phyloP scores from a whole-genome alignment of 2,329 filamentous ascomycete genomes.

The Trichoderma gracile region DNA sequence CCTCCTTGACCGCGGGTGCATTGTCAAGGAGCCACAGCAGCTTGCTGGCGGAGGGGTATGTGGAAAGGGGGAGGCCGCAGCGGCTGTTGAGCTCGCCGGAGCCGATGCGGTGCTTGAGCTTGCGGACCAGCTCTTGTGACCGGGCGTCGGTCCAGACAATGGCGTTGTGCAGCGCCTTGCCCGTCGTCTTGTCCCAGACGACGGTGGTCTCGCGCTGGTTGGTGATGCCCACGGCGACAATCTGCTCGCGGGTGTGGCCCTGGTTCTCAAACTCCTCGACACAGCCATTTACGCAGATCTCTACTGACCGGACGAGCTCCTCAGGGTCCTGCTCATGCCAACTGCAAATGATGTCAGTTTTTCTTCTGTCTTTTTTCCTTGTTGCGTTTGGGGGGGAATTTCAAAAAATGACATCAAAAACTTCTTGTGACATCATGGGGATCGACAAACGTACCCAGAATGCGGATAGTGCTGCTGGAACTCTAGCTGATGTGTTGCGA shows the following conservation, averaged over 20 bases:
- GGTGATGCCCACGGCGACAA: slow-evolving; percentile 76
- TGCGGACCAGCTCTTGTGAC: slow-evolving; percentile 68
- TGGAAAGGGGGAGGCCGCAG: slow-evolving; percentile 77
- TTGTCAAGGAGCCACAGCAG: slow-evolving; percentile 76
- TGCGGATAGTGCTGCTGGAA: slow-evolving; percentile 74
- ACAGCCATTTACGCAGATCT: slow-evolving; percentile 74
- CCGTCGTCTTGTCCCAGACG: slow-evolving; percentile 76
- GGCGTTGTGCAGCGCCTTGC: slow-evolving; percentile 75
- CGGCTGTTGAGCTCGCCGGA: slow-evolving; percentile 66
- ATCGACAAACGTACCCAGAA: slow-evolving; percentile 60
- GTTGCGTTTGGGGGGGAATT: background rate
- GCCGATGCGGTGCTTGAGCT: slow-evolving; percentile 66
- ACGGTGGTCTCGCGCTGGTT: slow-evolving; percentile 83
- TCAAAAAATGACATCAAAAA: background rate
- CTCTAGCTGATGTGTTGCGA: slow-evolving; percentile 73
- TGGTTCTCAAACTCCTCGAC: slow-evolving; percentile 66
- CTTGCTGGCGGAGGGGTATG: slow-evolving; percentile 78
- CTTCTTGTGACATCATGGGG: background rate
- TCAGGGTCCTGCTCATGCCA: slow-evolving; percentile 85
- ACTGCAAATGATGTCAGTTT: slow-evolving; percentile 43
- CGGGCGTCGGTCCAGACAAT: slow-evolving; percentile 88
- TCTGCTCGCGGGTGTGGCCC: slow-evolving; percentile 66
- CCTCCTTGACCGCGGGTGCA: slow-evolving; percentile 63
- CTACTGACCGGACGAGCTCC: slow-evolving; percentile 71
- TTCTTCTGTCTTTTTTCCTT: background rate